phyloP scores from a whole-genome alignment of 805 yeast species.

The Kluyveromyces siamensis region DNA sequence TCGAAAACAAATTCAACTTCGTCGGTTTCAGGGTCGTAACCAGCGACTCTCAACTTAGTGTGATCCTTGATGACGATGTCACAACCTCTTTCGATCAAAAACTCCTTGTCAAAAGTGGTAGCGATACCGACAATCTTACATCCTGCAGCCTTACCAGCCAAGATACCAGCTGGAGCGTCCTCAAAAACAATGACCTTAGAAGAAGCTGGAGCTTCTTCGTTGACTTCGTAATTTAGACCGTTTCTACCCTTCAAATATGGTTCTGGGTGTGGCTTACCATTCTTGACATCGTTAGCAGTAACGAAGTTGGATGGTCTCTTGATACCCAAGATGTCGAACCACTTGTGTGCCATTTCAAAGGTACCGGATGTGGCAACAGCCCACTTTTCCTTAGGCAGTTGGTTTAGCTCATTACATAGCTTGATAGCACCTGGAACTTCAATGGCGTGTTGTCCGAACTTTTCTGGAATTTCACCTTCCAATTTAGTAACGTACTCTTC shows the following conservation, averaged over 20 bases:
- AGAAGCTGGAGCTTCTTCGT: constrained; percentile 28
- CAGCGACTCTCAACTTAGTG: constrained; percentile 48
- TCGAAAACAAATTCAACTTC: constrained; percentile 30
- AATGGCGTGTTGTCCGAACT: constrained; percentile 62
- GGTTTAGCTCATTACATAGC: constrained; percentile 46
- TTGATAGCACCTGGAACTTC: constrained; percentile 71
- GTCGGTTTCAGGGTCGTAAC: constrained; percentile 38
- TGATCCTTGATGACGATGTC: constrained; percentile 73
- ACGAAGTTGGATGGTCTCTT: constrained; percentile 66
- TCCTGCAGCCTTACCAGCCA: constrained; percentile 78
- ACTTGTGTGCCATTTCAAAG: constrained; percentile 62
- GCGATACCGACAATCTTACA: constrained; percentile 78
- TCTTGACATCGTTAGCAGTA: constrained; percentile 69
- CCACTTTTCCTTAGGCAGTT: constrained; percentile 54
- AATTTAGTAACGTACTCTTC: constrained; percentile 54
- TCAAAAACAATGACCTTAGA: constrained; percentile 61
- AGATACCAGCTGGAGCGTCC: constrained; percentile 84
- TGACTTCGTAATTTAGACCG: constrained; percentile 30
- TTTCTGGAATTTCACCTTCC: constrained; percentile 62
- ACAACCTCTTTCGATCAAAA: constrained; percentile 69
- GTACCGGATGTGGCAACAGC: constrained; percentile 86
- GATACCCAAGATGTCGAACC: constrained; percentile 60
- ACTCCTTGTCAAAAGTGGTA: constrained; percentile 63
- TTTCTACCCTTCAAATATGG: constrained; percentile 58
- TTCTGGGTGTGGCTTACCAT: constrained; percentile 83